phyloP scores from a whole-genome alignment of 2,329 filamentous ascomycete genomes.

The Hypoxylon sp. region DNA sequence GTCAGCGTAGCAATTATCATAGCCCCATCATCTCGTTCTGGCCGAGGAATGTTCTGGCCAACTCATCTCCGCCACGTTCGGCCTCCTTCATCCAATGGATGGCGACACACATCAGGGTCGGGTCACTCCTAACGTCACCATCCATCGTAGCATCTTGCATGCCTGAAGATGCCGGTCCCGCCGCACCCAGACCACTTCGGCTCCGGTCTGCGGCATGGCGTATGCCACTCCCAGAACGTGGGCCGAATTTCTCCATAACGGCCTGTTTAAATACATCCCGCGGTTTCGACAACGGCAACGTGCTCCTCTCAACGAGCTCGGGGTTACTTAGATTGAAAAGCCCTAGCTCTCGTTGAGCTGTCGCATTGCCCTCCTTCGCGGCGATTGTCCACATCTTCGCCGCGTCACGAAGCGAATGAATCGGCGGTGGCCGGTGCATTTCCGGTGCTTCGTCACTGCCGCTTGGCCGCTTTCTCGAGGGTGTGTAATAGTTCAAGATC shows the following conservation, averaged over 20 bases:
- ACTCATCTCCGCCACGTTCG: slow-evolving; percentile 85
- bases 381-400: slow-evolving; percentile 93
- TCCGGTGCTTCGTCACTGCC: slow-evolving; percentile 55
- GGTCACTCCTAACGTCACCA: slow-evolving; percentile 77
- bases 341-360: slow-evolving; percentile 91
- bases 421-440: slow-evolving; percentile 69
- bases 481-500: slow-evolving; percentile 78
- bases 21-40: slow-evolving; percentile 67
- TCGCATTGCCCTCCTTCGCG: slow-evolving; percentile 90
- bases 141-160: slow-evolving; percentile 56
- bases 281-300: slow-evolving; percentile 86
- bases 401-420: slow-evolving; percentile 80
- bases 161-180: slow-evolving; percentile 48
- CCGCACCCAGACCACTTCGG: slow-evolving; percentile 50
- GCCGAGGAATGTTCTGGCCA: slow-evolving; percentile 85
- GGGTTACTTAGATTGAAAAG: slow-evolving; percentile 95
- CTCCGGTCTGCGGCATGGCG: slow-evolving; percentile 53
- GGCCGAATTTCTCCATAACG: slow-evolving; percentile 79
- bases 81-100: slow-evolving; percentile 98
- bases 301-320: slow-evolving; percentile 84
- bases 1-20: slow-evolving; percentile 43
- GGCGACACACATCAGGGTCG: slow-evolving; percentile 91
- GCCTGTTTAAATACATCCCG: slow-evolving; percentile 92
- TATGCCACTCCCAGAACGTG: slow-evolving; percentile 55
- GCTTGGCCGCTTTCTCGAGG: slow-evolving; percentile 67